These are phyloP conservation scores for Neurospora sp. DNA, from an alignment of 495 filamentous ascomycete species.

Conservation along the genomic window DNA sequence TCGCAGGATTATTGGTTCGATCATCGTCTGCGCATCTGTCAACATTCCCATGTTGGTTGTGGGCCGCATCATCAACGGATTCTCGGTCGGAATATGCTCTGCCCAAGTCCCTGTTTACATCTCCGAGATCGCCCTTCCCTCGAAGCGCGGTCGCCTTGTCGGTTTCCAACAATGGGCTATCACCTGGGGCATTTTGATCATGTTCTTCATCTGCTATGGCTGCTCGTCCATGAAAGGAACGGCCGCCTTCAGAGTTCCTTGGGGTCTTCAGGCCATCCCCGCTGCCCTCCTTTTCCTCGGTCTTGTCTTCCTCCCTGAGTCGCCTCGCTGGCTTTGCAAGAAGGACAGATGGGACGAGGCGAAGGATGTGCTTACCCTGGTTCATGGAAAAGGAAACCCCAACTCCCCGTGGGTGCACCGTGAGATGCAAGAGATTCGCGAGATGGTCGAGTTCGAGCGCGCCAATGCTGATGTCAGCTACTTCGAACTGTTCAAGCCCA, in stretches of 20 bases:
- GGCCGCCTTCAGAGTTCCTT: conserved; percentile 62
- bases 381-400: conserved; percentile 57
- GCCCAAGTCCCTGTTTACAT: conserved; percentile 76
- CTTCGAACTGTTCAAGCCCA: conserved; percentile 55
- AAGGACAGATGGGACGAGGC: conserved; percentile 67
- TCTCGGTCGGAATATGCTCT: conserved; percentile 67
- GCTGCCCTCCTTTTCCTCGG: conserved; percentile 53
- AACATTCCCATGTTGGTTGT: conserved; percentile 65
- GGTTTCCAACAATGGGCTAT: conserved; percentile 71
- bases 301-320: conserved; percentile 60
- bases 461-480: conserved; percentile 51
- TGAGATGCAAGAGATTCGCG: conserved; percentile 62
- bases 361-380: conserved; percentile 49
- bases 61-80: conserved; percentile 67
- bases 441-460: conserved; percentile 61
- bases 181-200: conserved; percentile 73
- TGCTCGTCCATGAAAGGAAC: conserved; percentile 51
- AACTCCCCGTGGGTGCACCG: conserved; percentile 50
- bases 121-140: conserved; percentile 58
- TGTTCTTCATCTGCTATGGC: conserved; percentile 68
- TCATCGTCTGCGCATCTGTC: conserved; percentile 59
- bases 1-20: conserved; percentile 45
- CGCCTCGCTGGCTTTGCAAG: conserved; percentile 66
- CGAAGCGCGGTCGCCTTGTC: conserved; percentile 60
- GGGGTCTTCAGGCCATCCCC: conserved; percentile 68